Evolutionary conservation across 495 filamentous ascomycete species (phyloP).

Genomic region (Aspergillus kassunensis): DNA sequence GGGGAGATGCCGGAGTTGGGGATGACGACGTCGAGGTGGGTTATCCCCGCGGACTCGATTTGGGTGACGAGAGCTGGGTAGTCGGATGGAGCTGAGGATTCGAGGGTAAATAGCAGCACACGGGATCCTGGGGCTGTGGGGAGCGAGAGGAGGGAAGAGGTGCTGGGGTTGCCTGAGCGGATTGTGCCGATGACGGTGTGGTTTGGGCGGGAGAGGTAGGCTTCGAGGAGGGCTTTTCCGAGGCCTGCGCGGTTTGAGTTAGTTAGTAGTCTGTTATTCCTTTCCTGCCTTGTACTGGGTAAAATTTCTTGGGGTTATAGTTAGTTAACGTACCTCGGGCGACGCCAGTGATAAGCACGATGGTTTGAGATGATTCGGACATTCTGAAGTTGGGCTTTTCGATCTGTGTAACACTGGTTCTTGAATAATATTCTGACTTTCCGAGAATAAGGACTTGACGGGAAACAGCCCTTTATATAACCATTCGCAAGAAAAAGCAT

Average conservation of each 20-base stretch:
- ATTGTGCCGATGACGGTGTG: slow-evolving; percentile 10
- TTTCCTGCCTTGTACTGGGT: too few species aligned
- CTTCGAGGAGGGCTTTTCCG: slow-evolving; percentile 4
- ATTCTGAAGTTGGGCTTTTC: too few species aligned
- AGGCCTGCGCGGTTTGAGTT: not conserved
- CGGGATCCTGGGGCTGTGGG: not conserved
- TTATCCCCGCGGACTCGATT: not conserved
- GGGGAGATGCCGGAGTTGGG: not conserved
- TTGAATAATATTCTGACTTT: too few species aligned
- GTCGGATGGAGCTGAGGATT: not conserved
- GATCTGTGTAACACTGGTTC: too few species aligned
- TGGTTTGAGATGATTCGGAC: slow-evolving; percentile 4
- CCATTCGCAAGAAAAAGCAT: too few species aligned
- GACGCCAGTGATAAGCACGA: slow-evolving; percentile 8
- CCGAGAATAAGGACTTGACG: too few species aligned
- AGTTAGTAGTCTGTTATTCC: not conserved
- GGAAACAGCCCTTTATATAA: too few species aligned
- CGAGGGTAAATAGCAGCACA: not conserved
- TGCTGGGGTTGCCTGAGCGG: not conserved
- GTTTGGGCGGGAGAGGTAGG: slow-evolving; percentile 10
- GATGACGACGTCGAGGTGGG: slow-evolving; percentile 2
- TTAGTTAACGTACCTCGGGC: slow-evolving; percentile 8
- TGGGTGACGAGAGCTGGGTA: not conserved
- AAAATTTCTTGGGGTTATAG: too few species aligned
- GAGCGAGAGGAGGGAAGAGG: not conserved